These are phyloP conservation scores for Mycena belliarum DNA, from an alignment of 768 basidiomycete species.

Conservation along the genomic window DNA sequence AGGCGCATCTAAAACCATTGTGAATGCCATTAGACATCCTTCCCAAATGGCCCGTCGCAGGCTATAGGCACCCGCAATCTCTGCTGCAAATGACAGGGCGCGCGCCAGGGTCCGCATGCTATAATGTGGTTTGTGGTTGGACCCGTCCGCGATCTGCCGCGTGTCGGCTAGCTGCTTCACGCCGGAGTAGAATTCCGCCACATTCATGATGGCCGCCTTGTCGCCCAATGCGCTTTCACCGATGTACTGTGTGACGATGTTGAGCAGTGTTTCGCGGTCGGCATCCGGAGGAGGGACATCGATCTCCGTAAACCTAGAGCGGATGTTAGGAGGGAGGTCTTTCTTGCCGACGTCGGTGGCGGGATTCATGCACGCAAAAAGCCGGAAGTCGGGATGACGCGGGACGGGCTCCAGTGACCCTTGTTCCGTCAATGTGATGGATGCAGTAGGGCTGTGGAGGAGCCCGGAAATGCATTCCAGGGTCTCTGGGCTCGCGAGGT, in stretches of 20 bases:
- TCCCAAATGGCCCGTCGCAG: slow-evolving; percentile 91
- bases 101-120: slow-evolving; percentile 95
- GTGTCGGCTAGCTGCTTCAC: slow-evolving; percentile 75
- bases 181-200: slow-evolving; percentile 86
- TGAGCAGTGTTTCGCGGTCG: slow-evolving; percentile 85
- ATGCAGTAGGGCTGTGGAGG: slow-evolving; percentile 81
- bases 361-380: slow-evolving; percentile 99
- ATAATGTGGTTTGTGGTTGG: slow-evolving; percentile 91
- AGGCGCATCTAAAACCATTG: slow-evolving; percentile 82
- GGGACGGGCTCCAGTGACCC: slow-evolving; percentile 87
- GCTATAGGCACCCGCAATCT: slow-evolving; percentile 79
- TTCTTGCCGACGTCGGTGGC: slow-evolving; percentile 99
- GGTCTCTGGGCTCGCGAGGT: slow-evolving; percentile 91
- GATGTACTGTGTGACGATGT: slow-evolving; percentile 88
- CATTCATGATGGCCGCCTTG: slow-evolving; percentile 82
- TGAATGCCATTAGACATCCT: slow-evolving; percentile 97
- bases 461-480: slow-evolving; percentile 90
- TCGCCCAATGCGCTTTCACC: slow-evolving; percentile 82
- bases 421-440: slow-evolving; percentile 91
- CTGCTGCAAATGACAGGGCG: slow-evolving; percentile 88
- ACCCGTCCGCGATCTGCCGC: slow-evolving; percentile 87
- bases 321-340: slow-evolving; percentile 88
- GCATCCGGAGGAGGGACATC: slow-evolving; percentile 94
- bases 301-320: slow-evolving; percentile 91
- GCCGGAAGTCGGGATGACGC: slow-evolving; percentile 92